Conservation (phyloP, 2,329 filamentous ascomycete genomes). For the Scedosporium boydii region DNA sequence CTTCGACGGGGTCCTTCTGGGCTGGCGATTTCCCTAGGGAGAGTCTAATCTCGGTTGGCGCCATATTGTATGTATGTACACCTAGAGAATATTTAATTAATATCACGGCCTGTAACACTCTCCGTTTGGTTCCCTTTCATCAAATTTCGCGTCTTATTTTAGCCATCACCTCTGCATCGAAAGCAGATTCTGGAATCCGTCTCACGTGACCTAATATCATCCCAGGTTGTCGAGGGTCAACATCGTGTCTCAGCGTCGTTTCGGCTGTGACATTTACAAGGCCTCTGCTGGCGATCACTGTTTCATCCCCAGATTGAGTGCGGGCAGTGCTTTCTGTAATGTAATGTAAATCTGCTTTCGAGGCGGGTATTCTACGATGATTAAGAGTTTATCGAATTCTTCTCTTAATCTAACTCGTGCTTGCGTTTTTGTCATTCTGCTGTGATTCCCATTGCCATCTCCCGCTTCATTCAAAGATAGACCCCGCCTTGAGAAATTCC, state of each 20-base stretch:
- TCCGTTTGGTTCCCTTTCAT: neutral
- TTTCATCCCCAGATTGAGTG: constrained; percentile 1
- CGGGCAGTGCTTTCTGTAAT: neutral
- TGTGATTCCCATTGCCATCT: neutral
- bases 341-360: neutral
- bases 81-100: neutral
- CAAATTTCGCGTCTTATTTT: neutral
- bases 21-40: neutral
- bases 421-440: neutral
- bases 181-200: too few relatives aligned
- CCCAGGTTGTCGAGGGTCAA: neutral
- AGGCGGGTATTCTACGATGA: neutral
- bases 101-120: neutral
- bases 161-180: neutral
- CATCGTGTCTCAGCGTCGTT: constrained; percentile 4
- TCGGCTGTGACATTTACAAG: neutral
- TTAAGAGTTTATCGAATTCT: neutral
- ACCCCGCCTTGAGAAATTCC: too few relatives aligned
- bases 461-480: neutral
- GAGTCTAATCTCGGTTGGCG: neutral
- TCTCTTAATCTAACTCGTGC: neutral
- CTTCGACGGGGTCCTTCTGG: neutral
- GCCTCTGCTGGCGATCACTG: neutral
- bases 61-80: neutral
- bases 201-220: neutral